A percentile compares a stretch with the other conserved stretches of the same genome.
phyloP scores from a whole-genome alignment of 371 early-diverging fungal species.

The Syncephalastrum monosporum region DNA sequence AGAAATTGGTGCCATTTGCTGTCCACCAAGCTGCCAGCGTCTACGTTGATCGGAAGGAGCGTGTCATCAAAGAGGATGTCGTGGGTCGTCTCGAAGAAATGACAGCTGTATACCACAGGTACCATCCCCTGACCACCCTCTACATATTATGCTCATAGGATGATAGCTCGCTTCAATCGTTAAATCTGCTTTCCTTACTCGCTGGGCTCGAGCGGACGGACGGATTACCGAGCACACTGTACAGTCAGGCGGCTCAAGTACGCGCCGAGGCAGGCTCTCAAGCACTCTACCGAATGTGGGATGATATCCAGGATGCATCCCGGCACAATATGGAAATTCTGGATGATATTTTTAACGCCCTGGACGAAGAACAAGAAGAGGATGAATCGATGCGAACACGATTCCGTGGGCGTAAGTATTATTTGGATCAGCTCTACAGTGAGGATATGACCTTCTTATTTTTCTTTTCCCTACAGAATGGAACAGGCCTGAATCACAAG shows the following conservation, averaged over 20 bases:
- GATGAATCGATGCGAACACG: conserved; percentile 60
- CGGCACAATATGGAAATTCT: conserved; percentile 51
- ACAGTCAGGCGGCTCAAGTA: conserved; percentile 74
- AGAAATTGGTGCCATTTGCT: conserved; percentile 82
- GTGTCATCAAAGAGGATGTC: conserved; percentile 56
- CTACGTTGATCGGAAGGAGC: conserved; percentile 78
- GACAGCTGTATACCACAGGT: conserved; percentile 39
- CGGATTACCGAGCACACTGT: conserved; percentile 68
- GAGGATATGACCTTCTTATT: neutral
- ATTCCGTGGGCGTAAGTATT: conserved; percentile 39
- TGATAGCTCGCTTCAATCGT: conserved; percentile 58
- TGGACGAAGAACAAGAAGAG: conserved; percentile 74
- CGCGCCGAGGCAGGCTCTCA: conserved; percentile 65
- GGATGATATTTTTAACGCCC: conserved; percentile 64
- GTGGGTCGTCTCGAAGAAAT: conserved; percentile 27
- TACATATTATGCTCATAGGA: neutral
- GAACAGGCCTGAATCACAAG: conserved; percentile 61
- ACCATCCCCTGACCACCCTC: neutral
- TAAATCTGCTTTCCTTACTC: conserved; percentile 70
- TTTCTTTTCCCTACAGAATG: conserved; percentile 29
- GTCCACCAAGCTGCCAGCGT: conserved; percentile 88
- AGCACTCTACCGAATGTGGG: conserved; percentile 60
- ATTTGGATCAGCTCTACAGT: neutral
- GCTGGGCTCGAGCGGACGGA: conserved; percentile 67
- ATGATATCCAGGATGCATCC: conserved; percentile 56